Evolutionary conservation across 2,329 filamentous ascomycete species (phyloP), one percentile per base, ranked within the genome.

Genomic region (Mycosphaerelloides madeirae): DNA sequence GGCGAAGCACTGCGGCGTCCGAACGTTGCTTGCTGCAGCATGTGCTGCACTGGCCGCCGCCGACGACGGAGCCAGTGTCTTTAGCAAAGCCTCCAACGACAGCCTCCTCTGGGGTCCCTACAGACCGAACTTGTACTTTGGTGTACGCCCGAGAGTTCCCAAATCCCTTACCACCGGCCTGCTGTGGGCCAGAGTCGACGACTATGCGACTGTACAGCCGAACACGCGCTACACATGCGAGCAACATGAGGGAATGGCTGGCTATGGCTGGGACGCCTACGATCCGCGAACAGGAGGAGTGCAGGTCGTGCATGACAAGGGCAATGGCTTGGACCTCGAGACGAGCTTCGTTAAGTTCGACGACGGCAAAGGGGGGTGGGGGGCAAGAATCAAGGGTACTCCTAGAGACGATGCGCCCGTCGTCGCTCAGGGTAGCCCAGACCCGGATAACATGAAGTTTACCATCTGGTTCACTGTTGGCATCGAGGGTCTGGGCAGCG

Each of bases 211-310:
- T 49, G 79, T 90, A 42, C 87, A 93, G 63, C 70, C 81, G 48
- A 86, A 83, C 58, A 85, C 96, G 59, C 83, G 93, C 53, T 89
- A 95, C 66, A 96, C 93, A 0, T 98, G 93, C 69, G 93, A 97
- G 67, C 93, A 98, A 66, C 80, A 93, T 65, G 88, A 94, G 65
- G 85, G 85, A 54, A 95, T 98, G 78, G 85, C 81, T 37, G 91
- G 91, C 44, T 98, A 98, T 66, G 93, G 93, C 50, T 98, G 93
- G 93, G 90, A 97, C 60, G 87, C 95, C 65, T 98, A 94, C 66
- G 93, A 98, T 68, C 83, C 89, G 16, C 79, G 93, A 46, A 84
- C 77, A 44, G 93, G 93, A 50, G 93, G 93, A 44, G 76, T 86
- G 16, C 88, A 98, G 68, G 86, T 85, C 1, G 91, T 98, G 48